Base-by-base conservation (phyloP, 768 basidiomycete species). In the Phylloporus arenicola region DNA sequence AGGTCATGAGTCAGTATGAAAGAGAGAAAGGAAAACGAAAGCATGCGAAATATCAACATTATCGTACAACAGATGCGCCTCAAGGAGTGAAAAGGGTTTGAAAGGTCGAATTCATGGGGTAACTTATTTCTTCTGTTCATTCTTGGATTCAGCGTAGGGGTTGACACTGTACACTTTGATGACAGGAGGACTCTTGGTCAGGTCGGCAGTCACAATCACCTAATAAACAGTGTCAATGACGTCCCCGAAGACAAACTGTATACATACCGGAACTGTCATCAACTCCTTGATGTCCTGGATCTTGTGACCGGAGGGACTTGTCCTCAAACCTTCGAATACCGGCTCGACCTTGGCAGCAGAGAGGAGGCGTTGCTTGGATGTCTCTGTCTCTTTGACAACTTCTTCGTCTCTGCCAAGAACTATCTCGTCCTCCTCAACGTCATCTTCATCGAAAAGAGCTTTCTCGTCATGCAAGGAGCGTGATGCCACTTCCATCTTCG, bases 141-240 rank as follows among this genome's bases (percentile, higher is more conserved):
- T 27, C 68, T 78, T 79, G 56, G 72, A 69, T 53, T 78, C 77
- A 37, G 89, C 84, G 68, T 89, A 94, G 8, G 92, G 92, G 64
- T 93, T 93, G 62, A 92, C 88, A 61, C 91, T 92, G 76, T 93
- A 93, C 50, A 98, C 92, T 70, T 96, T 94, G 77, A 98, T 88
- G 62, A 97, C 90, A 4, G 93, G 93, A 35, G 93, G 93, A 59
- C 88, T 92, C 81, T 95, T 96, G 54, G 91, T 92, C 59, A 95
- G 71, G 68, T 97, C 93, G 29, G 92, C 92, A 37, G 92, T 94
- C 58, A 96, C 85, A 62, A 96, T 94, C 58, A 94, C 92, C 90
- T 92, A 58, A 12, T 31, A 3, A 51, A 13, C 9, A 3, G 24
- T 30, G 12, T 61, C 19, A 65, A 40, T 37, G 24, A 24, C 17